Percentiles rank a stretch among this genome's conserved stretches.
Evolutionary conservation across 805 yeast species (phyloP).

Genomic region (Pichia phayaonensis): DNA sequence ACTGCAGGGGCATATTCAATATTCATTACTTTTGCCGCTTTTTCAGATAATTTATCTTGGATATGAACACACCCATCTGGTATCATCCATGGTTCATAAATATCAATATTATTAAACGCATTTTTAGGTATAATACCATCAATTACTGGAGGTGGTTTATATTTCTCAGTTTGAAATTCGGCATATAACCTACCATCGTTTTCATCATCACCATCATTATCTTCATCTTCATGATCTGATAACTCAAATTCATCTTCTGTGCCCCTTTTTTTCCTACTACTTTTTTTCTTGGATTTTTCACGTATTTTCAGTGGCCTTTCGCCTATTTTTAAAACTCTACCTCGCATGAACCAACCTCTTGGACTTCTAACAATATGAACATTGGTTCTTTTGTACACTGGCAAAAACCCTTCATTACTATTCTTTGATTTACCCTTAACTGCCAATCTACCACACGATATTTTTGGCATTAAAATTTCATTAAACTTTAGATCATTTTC

Average conservation of each 20-base stretch:
- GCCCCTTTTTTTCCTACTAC: conserved; percentile 9
- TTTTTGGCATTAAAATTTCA: conserved; percentile 64
- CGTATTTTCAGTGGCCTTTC: conserved; percentile 52
- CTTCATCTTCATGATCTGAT: conserved; percentile 22
- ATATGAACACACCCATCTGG: conserved; percentile 72
- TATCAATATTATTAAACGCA: conserved; percentile 76
- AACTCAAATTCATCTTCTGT: conserved; percentile 22
- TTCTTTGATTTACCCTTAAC: conserved; percentile 33
- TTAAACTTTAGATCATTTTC: conserved; percentile 66
- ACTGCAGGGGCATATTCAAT: conserved; percentile 86
- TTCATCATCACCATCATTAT: conserved; percentile 42
- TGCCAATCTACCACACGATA: conserved; percentile 65
- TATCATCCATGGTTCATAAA: conserved; percentile 71
- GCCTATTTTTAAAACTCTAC: conserved; percentile 67
- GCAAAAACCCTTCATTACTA: conserved; percentile 33
- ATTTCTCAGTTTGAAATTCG: conserved; percentile 67
- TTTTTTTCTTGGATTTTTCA: conserved; percentile 18
- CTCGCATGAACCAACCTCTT: conserved; percentile 79
- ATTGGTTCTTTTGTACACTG: conserved; percentile 61
- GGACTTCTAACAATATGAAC: conserved; percentile 64
- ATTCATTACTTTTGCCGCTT: conserved; percentile 63
- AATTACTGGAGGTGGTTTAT: conserved; percentile 54
- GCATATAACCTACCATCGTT: conserved; percentile 58
- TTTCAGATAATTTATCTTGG: conserved; percentile 43
- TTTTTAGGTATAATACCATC: conserved; percentile 69